Percentiles rank a stretch among this genome's conserved stretches.
phyloP scores from a whole-genome alignment of 2,329 filamentous ascomycete species.

The Trichoderma sp. region DNA sequence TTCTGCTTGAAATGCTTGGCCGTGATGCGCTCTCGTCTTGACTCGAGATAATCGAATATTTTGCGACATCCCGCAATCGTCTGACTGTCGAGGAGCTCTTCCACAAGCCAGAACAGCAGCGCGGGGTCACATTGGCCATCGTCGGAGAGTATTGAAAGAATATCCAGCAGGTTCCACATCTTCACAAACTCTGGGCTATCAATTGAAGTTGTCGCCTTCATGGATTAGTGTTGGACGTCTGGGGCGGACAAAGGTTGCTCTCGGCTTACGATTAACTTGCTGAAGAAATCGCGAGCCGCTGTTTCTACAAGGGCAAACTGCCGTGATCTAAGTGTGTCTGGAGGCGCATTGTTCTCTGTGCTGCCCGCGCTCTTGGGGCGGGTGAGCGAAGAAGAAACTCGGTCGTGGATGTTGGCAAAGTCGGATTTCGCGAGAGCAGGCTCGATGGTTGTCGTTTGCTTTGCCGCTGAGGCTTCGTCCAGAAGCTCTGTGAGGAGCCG shows the following conservation, averaged over 20 bases:
- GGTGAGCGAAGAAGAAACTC: slow-evolving; percentile 39
- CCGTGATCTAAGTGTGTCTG: slow-evolving; percentile 41
- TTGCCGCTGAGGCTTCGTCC: slow-evolving; percentile 55
- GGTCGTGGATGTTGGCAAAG: slow-evolving; percentile 49
- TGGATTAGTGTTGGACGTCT: slow-evolving; percentile 33
- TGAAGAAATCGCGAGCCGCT: slow-evolving; percentile 77
- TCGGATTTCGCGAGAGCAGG: slow-evolving; percentile 71
- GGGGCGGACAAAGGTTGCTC: neutral
- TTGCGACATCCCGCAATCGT: slow-evolving; percentile 87
- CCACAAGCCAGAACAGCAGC: slow-evolving; percentile 83
- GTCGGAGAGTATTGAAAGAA: slow-evolving; percentile 85
- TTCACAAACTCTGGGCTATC: slow-evolving; percentile 73
- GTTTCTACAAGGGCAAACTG: slow-evolving; percentile 76
- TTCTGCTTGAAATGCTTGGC: slow-evolving; percentile 78
- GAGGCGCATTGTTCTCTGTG: slow-evolving; percentile 33
- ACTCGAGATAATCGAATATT: slow-evolving; percentile 94
- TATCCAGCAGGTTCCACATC: slow-evolving; percentile 91
- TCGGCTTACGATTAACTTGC: slow-evolving; percentile 66
- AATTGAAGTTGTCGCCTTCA: slow-evolving; percentile 70
- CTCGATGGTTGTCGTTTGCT: slow-evolving; percentile 62
- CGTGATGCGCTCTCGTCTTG: slow-evolving; percentile 82
- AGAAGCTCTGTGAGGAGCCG: slow-evolving; percentile 57
- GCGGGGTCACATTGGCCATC: slow-evolving; percentile 74
- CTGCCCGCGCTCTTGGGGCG: slow-evolving; percentile 28
- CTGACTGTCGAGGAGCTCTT: slow-evolving; percentile 94